A percentile compares a stretch with the other conserved stretches of the same genome.
phyloP scores from a whole-genome alignment of 306 rosid genomes.

The Castanea crenata region DNA sequence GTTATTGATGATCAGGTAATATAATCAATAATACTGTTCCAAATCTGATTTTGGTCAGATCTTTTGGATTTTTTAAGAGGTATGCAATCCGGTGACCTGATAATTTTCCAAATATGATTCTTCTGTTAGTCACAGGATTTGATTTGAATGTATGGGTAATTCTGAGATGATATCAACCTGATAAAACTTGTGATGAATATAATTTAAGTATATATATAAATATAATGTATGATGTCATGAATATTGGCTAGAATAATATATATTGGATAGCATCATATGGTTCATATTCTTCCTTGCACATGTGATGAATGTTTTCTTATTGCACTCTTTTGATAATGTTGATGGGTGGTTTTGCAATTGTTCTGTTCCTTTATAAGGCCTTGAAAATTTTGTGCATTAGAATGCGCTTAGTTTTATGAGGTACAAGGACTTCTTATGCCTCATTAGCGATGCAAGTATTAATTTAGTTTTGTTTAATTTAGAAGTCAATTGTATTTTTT shows the following conservation, averaged over 20 bases:
- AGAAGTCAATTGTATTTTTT: too few species aligned
- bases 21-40: background rate
- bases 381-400: background rate
- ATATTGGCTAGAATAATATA: too few species aligned
- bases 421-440: background rate
- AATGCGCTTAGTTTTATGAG: background rate
- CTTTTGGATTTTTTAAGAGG: background rate
- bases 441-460: background rate
- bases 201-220: background rate
- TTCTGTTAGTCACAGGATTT: background rate
- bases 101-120: background rate
- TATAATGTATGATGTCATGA: too few species aligned
- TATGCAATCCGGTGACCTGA: background rate
- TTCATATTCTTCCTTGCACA: background rate
- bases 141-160: background rate
- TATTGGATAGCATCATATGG: background rate
- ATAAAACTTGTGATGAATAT: background rate
- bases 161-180: background rate
- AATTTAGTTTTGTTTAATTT: too few species aligned
- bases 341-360: background rate
- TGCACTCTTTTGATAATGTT: background rate
- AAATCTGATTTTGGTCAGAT: constrained; percentile 1
- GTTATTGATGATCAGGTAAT: constrained; percentile 60
- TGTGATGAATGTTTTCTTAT: background rate
- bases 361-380: background rate